These are phyloP conservation scores for Porogramme epimiltina DNA, from an alignment of 1,284 basidiomycete species.

Conservation along the genomic window DNA sequence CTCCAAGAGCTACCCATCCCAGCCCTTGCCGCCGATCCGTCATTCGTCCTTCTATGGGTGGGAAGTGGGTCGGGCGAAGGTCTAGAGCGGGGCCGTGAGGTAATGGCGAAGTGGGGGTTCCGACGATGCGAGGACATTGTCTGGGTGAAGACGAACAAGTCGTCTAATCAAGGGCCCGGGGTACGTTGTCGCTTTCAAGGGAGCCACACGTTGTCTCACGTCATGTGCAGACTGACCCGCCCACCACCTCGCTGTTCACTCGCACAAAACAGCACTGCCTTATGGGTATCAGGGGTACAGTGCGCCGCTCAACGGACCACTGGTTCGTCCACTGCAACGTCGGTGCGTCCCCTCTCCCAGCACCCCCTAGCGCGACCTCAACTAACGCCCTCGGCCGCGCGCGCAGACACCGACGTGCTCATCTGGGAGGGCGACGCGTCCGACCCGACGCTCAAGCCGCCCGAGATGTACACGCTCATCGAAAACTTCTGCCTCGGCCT, in stretches of 20 bases:
- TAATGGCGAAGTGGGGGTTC: constrained; percentile 94
- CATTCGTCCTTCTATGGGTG: constrained; percentile 97
- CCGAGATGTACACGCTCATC: constrained; percentile 93
- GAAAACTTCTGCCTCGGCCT: constrained; percentile 98
- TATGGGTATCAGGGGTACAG: constrained; percentile 98
- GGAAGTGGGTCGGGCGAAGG: constrained; percentile 90
- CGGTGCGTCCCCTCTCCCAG: constrained; percentile 47
- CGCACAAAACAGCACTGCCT: constrained; percentile 95
- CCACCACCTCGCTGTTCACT: constrained; percentile 82
- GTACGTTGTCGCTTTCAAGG: constrained; percentile 36
- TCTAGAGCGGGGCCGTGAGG: constrained; percentile 89
- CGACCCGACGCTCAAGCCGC: constrained; percentile 85
- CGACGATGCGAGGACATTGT: constrained; percentile 95
- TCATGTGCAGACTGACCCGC: constrained; percentile 66
- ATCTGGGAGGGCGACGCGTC: constrained; percentile 88
- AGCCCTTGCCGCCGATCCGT: constrained; percentile 85
- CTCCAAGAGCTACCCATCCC: constrained; percentile 85
- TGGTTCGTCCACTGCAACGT: constrained; percentile 99
- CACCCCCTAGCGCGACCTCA: not conserved
- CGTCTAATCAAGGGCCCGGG: constrained; percentile 70
- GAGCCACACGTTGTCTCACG: not conserved
- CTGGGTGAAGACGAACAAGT: constrained; percentile 92
- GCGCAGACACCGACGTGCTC: constrained; percentile 92
- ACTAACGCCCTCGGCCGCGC: not conserved
- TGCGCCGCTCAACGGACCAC: constrained; percentile 89